Base-by-base conservation (phyloP, 192 early-diverging fungal genomes). In the Backusella luteola region DNA sequence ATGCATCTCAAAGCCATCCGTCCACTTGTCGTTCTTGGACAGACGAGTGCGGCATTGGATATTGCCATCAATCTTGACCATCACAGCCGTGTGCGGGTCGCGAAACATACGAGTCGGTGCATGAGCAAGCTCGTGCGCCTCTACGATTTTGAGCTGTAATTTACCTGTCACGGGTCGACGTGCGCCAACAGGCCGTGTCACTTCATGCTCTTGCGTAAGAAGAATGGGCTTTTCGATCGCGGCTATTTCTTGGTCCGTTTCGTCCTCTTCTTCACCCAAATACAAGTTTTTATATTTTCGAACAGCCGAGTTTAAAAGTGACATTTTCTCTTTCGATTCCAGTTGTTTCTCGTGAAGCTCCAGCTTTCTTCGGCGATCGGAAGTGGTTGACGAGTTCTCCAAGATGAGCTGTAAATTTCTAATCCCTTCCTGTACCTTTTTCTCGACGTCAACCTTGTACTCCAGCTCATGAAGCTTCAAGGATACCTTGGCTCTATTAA, bases 401-500 rank as follows among this genome's bases (percentile, higher is more conserved):
- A 68, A 23, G 26, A 59, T 17, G 26, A 23, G 41, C 12, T 44
- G 59, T 52, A 84, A 75, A 21, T 80, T 80, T 11, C 39, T 70
- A 38, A 97, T 91, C 15, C 94, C 95, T 17, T 90, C 92, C 74
- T 92, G 91, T 41, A 99, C 91, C 84, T 96, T 96, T 77, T 88
- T 91, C 87, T 99, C 98, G 9, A 98, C 92, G 75, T 96, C 93
- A 6, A 98, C 89, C 83, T 98, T 97, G 76, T 90, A 92, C 29
- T 91, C 90, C 67, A 97, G 85, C 80, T 97, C 94, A n/a, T 90
- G 88, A 12, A 98, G 87, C 82, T 95, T 96, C 78, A 91, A 82
- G 39, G 91, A 91, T 52, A 93, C 87, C 79, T 92, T 91, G 53
- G 89, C 89, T 15, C 77, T 84, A 6, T 90, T 89, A 78, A 93